phyloP scores from a whole-genome alignment of 768 basidiomycete genomes.

The Crepidotus variabilis region DNA sequence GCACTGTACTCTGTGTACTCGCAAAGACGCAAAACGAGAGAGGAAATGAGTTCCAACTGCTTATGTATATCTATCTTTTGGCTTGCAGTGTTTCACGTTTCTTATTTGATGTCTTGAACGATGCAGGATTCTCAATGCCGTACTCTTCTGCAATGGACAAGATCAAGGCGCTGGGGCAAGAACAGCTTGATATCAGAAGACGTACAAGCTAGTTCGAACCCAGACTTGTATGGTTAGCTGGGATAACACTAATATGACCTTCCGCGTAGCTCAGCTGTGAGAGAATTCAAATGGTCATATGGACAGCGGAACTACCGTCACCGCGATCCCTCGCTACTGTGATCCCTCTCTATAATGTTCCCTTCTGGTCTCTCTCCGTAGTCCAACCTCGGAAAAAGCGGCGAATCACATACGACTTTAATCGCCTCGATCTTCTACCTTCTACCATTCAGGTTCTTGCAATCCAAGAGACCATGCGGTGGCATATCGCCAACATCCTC shows the following conservation, averaged over 20 bases:
- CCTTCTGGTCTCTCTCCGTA: slow-evolving; percentile 6
- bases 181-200: slow-evolving; percentile 7
- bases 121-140: slow-evolving; percentile 21
- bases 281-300: slow-evolving; percentile 20
- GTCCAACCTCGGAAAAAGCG: slow-evolving; percentile 1
- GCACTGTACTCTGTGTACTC: not conserved
- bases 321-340: no score
- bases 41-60: slow-evolving; percentile 15
- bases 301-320: slow-evolving; percentile 26
- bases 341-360: slow-evolving; percentile 14
- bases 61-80: slow-evolving; percentile 21
- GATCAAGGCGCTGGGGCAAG: slow-evolving; percentile 16
- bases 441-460: no score
- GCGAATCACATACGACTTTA: slow-evolving; percentile 1
- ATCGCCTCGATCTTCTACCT: no score
- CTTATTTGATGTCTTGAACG: slow-evolving; percentile 22
- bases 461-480: no score
- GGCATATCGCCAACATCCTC: no score
- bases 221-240: slow-evolving; percentile 19
- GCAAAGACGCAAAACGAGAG: slow-evolving; percentile 10
- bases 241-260: slow-evolving; percentile 27
- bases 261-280: slow-evolving; percentile 20
- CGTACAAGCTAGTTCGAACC: slow-evolving; percentile 3
- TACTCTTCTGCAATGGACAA: slow-evolving; percentile 19
- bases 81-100: slow-evolving; percentile 18